Base-by-base conservation (phyloP, 148 eudicot species). In the Chenopodium suecicum region DNA sequence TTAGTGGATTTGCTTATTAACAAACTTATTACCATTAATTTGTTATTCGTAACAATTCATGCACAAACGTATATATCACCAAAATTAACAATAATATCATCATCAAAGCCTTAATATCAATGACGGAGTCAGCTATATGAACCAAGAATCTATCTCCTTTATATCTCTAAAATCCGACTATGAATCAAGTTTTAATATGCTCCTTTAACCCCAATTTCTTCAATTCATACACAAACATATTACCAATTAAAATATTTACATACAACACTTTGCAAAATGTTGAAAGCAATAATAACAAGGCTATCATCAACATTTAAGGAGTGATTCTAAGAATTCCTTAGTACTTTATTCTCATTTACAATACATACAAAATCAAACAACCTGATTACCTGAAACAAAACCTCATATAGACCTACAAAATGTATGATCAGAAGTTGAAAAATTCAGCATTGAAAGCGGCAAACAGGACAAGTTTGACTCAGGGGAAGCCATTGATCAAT, bases 401-500 rank as follows among this genome's bases (percentile, higher is more conserved):
- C 48, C 4, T 66, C 2, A 11, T 48, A 52, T 16, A 52, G 17
- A 13, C 56, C 54, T 2, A 52, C 47, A 34, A 79, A 22, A 32
- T 27, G 58, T 4, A 47, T 29, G 73, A 72, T 73, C 82, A 79
- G 46, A 69, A 14, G 37, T 22, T 20, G 20, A 29, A 62, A 63
- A 25, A 37, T 7, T 63, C 52, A 80, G 63, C 82, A 79, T 0
- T 48, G 23, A 78, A 44, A 67, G 10, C 92, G 77, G 63, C 94
- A 92, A 81, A 92, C 81, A 0, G 94, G 97, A 66, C 94, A 91
- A 17, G 94, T 73, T 0, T 73, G 81, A 56, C 86, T 88, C 3
- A 84, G 13, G 14, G 68, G 82, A 79, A 91, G 91, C 94, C 97
- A 91, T 75, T 91, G 88, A 34, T 90, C 89, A 48, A 92, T 80